Evolutionary conservation across 371 early-diverging fungal species (phyloP).

Genomic region (Blakeslea trispora): DNA sequence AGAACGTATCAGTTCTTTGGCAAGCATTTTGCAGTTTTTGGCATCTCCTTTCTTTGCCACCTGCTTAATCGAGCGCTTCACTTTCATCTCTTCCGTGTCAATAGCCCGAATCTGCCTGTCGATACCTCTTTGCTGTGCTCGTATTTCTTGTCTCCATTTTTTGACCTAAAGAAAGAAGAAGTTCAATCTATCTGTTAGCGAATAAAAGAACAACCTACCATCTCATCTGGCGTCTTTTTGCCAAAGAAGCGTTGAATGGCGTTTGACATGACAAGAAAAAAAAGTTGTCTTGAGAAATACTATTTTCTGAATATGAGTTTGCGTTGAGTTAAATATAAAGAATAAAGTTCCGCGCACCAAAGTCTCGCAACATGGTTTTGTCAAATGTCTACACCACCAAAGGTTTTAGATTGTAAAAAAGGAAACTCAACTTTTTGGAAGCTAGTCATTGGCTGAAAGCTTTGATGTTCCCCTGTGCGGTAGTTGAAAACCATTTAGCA

Average conservation of each 20-base stretch:
- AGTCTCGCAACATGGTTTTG: too few relatives aligned
- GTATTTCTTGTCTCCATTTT: slow-evolving; percentile 89
- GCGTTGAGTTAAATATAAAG: too few relatives aligned
- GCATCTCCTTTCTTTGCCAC: slow-evolving; percentile 87
- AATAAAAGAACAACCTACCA: slow-evolving; percentile 34
- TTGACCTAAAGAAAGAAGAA: slow-evolving; percentile 60
- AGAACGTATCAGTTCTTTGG: slow-evolving; percentile 84
- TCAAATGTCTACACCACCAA: too few relatives aligned
- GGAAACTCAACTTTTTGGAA: too few relatives aligned
- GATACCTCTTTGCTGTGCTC: slow-evolving; percentile 85
- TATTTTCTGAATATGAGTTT: too few relatives aligned
- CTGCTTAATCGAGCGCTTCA: slow-evolving; percentile 76
- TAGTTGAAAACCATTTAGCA: too few relatives aligned
- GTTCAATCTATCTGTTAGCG: neutral
- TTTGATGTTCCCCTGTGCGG: too few relatives aligned
- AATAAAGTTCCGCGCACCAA: too few relatives aligned
- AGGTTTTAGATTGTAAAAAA: too few relatives aligned
- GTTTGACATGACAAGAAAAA: too few relatives aligned
- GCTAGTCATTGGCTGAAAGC: too few relatives aligned
- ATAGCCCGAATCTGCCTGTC: slow-evolving; percentile 84
- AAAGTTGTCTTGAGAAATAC: too few relatives aligned
- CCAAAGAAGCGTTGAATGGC: slow-evolving; percentile 65
- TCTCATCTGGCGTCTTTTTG: slow-evolving; percentile 64
- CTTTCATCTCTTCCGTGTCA: slow-evolving; percentile 82
- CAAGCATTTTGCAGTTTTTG: slow-evolving; percentile 76